Evolutionary conservation across 140 eudicot species (phyloP).

Genomic region (Oenanthe javanica): DNA sequence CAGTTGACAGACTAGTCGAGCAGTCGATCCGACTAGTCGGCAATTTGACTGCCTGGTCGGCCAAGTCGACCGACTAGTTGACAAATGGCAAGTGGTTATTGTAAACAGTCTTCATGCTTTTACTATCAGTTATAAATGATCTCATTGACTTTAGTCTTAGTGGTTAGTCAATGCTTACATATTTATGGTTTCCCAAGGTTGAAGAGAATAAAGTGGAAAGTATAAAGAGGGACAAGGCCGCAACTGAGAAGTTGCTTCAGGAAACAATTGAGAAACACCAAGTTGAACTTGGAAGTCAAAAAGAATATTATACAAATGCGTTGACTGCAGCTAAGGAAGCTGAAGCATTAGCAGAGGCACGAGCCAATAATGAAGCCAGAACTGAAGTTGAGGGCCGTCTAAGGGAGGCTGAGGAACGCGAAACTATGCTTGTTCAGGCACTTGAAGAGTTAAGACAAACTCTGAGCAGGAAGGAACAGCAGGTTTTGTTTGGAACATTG

Average conservation of each 20-base stretch:
- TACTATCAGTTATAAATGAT: background rate
- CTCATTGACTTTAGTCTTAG: background rate
- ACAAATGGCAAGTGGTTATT: too few relatives aligned
- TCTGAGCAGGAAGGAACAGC: constrained; percentile 72
- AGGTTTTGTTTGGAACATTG: constrained; percentile 40
- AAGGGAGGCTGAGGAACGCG: constrained; percentile 68
- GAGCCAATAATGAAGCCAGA: constrained; percentile 78
- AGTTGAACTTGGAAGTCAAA: constrained; percentile 67
- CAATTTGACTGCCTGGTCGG: too few relatives aligned
- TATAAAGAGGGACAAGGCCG: constrained; percentile 66
- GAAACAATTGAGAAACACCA: constrained; percentile 80
- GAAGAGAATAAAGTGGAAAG: constrained; percentile 87
- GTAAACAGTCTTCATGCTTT: background rate
- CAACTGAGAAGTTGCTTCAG: constrained; percentile 74
- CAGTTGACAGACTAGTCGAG: too few relatives aligned
- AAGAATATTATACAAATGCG: constrained; percentile 60
- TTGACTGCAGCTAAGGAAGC: constrained; percentile 75
- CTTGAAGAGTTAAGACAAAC: constrained; percentile 79
- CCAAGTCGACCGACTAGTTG: too few relatives aligned
- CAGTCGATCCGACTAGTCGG: too few relatives aligned
- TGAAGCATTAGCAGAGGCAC: constrained; percentile 71
- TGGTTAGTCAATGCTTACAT: background rate
- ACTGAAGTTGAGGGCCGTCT: constrained; percentile 65
- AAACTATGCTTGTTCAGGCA: constrained; percentile 75
- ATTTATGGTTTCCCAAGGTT: constrained; percentile 31